A percentile compares a stretch with the other conserved stretches of the same genome.
Evolutionary conservation across 2,329 filamentous ascomycete species (phyloP).

Genomic region (Claviceps sp.): DNA sequence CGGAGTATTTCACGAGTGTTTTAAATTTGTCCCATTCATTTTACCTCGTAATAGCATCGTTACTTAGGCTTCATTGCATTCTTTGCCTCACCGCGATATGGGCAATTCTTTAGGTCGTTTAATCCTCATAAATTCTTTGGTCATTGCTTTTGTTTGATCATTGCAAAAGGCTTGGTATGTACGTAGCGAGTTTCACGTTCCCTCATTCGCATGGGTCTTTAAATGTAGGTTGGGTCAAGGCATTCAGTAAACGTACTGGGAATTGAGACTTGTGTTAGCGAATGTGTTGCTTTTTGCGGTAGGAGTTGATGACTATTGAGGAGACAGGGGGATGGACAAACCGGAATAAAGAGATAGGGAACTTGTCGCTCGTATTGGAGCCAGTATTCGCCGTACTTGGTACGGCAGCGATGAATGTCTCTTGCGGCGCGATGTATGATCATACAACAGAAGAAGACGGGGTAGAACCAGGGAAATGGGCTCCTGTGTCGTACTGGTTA

Average conservation of each 20-base stretch:
- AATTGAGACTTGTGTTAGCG: not conserved
- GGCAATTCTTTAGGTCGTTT: not conserved
- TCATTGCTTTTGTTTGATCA: not conserved
- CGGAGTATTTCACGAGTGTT: too few species aligned
- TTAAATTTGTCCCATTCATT: not conserved
- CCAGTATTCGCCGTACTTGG: constrained; percentile 76
- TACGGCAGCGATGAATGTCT: constrained; percentile 64
- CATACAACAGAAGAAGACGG: constrained; percentile 69
- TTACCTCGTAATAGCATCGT: not conserved
- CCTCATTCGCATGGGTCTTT: not conserved
- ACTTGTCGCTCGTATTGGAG: constrained; percentile 64
- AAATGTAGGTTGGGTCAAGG: not conserved
- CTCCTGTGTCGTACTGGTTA: constrained; percentile 26
- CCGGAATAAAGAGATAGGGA: constrained; percentile 74
- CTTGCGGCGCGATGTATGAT: constrained; percentile 65
- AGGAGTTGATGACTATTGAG: not conserved
- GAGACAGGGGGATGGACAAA: constrained; percentile 16
- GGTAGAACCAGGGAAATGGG: constrained; percentile 86
- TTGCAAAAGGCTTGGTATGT: not conserved
- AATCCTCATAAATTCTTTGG: not conserved
- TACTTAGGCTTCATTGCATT: not conserved
- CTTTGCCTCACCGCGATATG: not conserved
- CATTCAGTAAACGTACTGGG: not conserved
- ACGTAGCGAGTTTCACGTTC: not conserved
- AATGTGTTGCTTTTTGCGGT: too few species aligned